These are phyloP conservation scores for Flaveria linearis DNA, from an alignment of 129 eudicot species.

Conservation along the genomic window DNA sequence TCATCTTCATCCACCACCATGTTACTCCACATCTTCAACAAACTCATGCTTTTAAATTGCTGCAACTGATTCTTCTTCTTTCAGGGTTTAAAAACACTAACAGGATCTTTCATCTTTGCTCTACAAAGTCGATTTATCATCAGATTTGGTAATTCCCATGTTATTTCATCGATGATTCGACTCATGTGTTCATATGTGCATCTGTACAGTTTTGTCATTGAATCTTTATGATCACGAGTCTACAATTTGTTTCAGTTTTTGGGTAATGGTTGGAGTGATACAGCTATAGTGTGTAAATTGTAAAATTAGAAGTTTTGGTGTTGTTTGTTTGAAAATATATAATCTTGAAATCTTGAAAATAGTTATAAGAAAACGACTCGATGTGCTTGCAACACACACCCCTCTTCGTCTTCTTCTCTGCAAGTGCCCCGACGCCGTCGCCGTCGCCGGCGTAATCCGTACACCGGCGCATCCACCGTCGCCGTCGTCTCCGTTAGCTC, in stretches of 20 bases:
- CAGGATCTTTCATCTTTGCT: background rate
- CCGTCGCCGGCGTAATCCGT: background rate
- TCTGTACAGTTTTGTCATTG: background rate
- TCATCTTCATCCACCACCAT: conserved; percentile 6
- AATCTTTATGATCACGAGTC: conserved; percentile 11
- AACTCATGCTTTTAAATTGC: background rate
- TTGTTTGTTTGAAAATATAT: background rate
- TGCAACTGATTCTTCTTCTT: background rate
- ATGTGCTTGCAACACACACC: background rate
- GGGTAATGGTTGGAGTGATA: conserved; percentile 1
- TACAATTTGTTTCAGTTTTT: conserved; percentile 13
- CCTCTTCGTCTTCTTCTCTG: too few relatives aligned
- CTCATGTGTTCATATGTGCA: conserved; percentile 8
- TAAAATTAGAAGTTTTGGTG: background rate
- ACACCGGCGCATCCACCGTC: background rate
- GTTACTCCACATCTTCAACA: background rate
- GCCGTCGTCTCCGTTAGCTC: too few relatives aligned
- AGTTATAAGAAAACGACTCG: background rate
- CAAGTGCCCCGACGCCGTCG: background rate
- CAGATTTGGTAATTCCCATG: conserved; percentile 20
- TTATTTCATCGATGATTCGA: background rate
- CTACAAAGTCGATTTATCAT: background rate
- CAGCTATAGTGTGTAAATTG: background rate
- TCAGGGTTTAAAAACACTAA: conserved; percentile 22
- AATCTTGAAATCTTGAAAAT: too few relatives aligned